Percentiles rank a stretch among this genome's conserved stretches.
phyloP scores from a whole-genome alignment of 2,329 filamentous ascomycete species.

The Aspergillus chevalieri region DNA sequence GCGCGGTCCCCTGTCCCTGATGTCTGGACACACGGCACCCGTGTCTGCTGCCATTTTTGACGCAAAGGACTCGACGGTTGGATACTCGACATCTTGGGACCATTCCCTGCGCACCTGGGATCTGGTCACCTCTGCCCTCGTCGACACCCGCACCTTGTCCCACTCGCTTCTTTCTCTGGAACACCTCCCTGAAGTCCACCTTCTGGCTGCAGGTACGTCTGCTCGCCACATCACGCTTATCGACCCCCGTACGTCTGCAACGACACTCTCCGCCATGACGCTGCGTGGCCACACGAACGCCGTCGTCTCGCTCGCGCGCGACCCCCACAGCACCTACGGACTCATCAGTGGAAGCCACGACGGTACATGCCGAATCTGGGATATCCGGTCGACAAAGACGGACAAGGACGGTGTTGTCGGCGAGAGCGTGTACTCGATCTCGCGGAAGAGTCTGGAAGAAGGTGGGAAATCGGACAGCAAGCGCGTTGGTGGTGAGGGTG shows the following conservation, averaged over 20 bases:
- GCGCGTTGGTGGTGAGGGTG: conserved; percentile 67
- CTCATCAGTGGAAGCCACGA: conserved; percentile 87
- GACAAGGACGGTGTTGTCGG: conserved; percentile 55
- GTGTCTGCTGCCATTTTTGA: conserved; percentile 82
- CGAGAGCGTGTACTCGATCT: conserved; percentile 71
- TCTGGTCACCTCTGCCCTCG: conserved; percentile 69
- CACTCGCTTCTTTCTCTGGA: conserved; percentile 76
- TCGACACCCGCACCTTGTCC: conserved; percentile 76
- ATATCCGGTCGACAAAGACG: conserved; percentile 65
- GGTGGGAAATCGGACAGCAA: conserved; percentile 54
- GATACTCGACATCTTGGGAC: conserved; percentile 86
- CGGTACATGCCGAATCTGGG: conserved; percentile 89
- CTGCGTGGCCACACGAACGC: conserved; percentile 80
- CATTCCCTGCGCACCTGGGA: conserved; percentile 89
- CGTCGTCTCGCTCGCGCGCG: conserved; percentile 53
- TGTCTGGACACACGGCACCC: conserved; percentile 64
- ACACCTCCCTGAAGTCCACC: conserved; percentile 60
- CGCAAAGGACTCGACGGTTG: conserved; percentile 74
- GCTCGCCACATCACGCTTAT: conserved; percentile 87
- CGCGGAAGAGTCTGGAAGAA: conserved; percentile 64
- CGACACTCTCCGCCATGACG: conserved; percentile 78
- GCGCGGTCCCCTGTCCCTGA: conserved; percentile 69
- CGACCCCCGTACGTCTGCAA: conserved; percentile 74
- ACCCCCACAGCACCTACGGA: conserved; percentile 67
- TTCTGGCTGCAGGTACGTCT: conserved; percentile 70